phyloP scores from a whole-genome alignment of 495 filamentous ascomycete genomes.

The Neurospora sp. region DNA sequence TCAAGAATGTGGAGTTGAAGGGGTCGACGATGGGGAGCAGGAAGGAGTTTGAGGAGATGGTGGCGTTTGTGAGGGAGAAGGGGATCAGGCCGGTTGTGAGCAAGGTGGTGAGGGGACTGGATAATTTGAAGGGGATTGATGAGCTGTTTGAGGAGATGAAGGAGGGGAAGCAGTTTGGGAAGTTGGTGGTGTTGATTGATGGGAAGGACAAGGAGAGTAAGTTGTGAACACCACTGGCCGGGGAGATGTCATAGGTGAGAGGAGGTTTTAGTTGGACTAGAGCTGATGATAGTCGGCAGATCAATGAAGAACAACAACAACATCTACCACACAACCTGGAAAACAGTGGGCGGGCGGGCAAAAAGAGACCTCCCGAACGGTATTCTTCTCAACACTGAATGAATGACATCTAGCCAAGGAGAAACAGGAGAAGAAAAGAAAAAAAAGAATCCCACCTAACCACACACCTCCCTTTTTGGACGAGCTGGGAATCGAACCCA shows the following conservation, averaged over 20 bases:
- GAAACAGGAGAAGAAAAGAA: too few relatives aligned
- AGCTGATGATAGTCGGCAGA: neutral
- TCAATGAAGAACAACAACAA: too few relatives aligned
- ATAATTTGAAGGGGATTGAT: constrained; percentile 56
- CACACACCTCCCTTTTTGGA: neutral
- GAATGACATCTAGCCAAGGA: too few relatives aligned
- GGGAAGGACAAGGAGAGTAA: constrained; percentile 2
- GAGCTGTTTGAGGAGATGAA: constrained; percentile 66
- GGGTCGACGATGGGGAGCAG: constrained; percentile 70
- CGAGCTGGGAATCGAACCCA: neutral
- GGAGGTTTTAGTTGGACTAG: neutral
- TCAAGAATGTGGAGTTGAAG: constrained; percentile 64
- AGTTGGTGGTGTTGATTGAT: constrained; percentile 51
- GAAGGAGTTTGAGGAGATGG: constrained; percentile 67
- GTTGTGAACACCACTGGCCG: neutral
- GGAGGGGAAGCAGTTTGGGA: constrained; percentile 66
- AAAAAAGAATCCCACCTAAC: neutral
- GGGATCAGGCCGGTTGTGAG: constrained; percentile 56
- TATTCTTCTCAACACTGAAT: too few relatives aligned
- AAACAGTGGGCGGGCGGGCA: too few relatives aligned
- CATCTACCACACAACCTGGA: too few relatives aligned
- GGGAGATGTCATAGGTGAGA: neutral
- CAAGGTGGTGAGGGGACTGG: constrained; percentile 50
- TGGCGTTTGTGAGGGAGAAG: constrained; percentile 56
- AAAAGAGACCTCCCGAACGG: too few relatives aligned